Evolutionary conservation across 768 basidiomycete species (phyloP).

Genomic region (Lactarius quietus): DNA sequence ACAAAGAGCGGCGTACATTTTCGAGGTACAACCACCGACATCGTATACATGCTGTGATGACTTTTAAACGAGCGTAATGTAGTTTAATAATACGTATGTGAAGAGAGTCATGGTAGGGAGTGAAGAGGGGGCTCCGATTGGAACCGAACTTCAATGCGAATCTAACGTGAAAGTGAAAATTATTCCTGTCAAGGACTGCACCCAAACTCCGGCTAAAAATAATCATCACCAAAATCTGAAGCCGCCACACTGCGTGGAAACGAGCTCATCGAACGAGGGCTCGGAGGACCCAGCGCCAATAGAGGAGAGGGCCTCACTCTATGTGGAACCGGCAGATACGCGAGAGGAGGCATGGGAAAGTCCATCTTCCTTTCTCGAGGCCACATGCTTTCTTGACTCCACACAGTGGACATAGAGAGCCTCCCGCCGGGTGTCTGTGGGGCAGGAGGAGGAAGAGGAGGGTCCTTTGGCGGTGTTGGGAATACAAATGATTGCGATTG

Average conservation of each 20-base stretch:
- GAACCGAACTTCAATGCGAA: background rate
- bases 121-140: background rate
- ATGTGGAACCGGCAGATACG: conserved; percentile 2
- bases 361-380: conserved; percentile 9
- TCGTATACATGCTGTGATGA: background rate
- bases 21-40: background rate
- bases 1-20: background rate
- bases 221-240: conserved; percentile 17
- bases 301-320: background rate
- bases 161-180: background rate
- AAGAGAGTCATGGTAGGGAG: background rate
- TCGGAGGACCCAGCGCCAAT: background rate
- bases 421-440: background rate
- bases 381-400: conserved; percentile 24
- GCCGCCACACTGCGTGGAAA: conserved; percentile 17
- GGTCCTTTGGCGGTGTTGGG: background rate
- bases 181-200: background rate
- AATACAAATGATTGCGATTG: background rate
- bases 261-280: conserved; percentile 11
- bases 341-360: conserved; percentile 10
- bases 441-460: background rate
- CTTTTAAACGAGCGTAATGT: conserved; percentile 13
- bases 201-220: background rate
- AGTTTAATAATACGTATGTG: background rate
- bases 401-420: conserved; percentile 16